Conservation (phyloP, 306 rosid genomes). For the Dryas drummondii region DNA sequence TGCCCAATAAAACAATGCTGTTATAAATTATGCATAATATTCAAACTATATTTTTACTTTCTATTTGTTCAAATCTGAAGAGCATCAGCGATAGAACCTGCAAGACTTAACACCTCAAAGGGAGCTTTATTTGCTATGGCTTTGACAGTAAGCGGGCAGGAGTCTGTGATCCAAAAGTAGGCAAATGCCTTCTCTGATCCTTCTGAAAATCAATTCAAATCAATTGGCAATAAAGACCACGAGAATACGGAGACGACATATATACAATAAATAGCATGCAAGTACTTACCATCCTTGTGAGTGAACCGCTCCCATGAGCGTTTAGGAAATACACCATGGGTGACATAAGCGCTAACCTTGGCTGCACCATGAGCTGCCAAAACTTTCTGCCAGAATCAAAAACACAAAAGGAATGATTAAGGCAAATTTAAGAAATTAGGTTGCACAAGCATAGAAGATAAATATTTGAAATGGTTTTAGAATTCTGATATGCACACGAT, state of each 20-base stretch:
- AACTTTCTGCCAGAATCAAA: conserved; percentile 58
- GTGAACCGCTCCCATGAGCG: conserved; percentile 75
- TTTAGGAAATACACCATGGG: conserved; percentile 92
- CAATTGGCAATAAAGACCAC: conserved; percentile 16
- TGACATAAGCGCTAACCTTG: conserved; percentile 87
- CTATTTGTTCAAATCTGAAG: conserved; percentile 55
- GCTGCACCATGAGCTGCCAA: conserved; percentile 86
- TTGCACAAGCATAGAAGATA: conserved; percentile 1
- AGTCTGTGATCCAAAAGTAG: conserved; percentile 95
- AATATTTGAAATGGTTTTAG: background rate
- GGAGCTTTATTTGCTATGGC: conserved; percentile 72
- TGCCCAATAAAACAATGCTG: background rate
- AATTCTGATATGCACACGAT: background rate
- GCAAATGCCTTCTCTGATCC: conserved; percentile 55
- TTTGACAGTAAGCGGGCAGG: conserved; percentile 83
- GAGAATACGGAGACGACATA: background rate
- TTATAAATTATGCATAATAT: background rate
- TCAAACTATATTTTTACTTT: background rate
- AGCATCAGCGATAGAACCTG: conserved; percentile 84
- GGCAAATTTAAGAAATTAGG: conserved; percentile 5
- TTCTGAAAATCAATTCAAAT: conserved; percentile 30
- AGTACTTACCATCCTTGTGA: conserved; percentile 61
- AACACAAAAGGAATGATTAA: background rate
- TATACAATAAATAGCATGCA: background rate
- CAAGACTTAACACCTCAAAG: conserved; percentile 84